A percentile compares a stretch with the other conserved stretches of the same genome.
phyloP scores from a whole-genome alignment of 2,329 filamentous ascomycete genomes.

The Scytalidium lignicola region DNA sequence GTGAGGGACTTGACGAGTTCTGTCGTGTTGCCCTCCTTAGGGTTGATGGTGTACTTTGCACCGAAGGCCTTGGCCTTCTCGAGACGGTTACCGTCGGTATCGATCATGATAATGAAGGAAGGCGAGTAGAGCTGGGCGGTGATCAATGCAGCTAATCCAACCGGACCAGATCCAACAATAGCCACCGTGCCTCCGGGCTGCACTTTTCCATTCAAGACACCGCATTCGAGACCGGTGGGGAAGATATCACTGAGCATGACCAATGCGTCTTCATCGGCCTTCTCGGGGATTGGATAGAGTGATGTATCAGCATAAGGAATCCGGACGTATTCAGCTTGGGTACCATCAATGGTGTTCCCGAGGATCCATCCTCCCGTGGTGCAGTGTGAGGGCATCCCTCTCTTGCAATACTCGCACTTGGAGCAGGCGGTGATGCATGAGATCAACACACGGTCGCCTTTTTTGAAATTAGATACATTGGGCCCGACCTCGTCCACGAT shows the following conservation, averaged over 20 bases:
- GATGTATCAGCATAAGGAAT: constrained; percentile 79
- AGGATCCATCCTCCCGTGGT: constrained; percentile 49
- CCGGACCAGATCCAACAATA: constrained; percentile 50
- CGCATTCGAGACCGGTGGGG: constrained; percentile 51
- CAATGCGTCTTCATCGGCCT: constrained; percentile 75
- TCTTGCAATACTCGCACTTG: constrained; percentile 44
- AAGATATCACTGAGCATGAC: constrained; percentile 52
- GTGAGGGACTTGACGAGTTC: constrained; percentile 38
- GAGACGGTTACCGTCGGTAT: constrained; percentile 43
- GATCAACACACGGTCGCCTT: constrained; percentile 47
- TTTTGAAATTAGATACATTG: constrained; percentile 39
- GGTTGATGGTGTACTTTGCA: constrained; percentile 40
- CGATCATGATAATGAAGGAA: constrained; percentile 44
- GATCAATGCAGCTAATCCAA: constrained; percentile 50
- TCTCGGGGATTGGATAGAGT: constrained; percentile 70
- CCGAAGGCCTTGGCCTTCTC: constrained; percentile 42
- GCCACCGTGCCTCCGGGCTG: constrained; percentile 46
- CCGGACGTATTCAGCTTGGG: constrained; percentile 80
- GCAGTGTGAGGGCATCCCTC: constrained; percentile 48
- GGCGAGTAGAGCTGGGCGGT: constrained; percentile 51
- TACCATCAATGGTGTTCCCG: constrained; percentile 63
- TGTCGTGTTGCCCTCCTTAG: constrained; percentile 29
- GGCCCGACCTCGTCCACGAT: constrained; percentile 39
- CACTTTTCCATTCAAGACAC: constrained; percentile 46
- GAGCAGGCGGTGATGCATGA: constrained; percentile 47